Evolutionary conservation across 345 rosid genomes (phyloP), one percentile per base, ranked within the genome.

Genomic region (Eucalyptus sp.): DNA sequence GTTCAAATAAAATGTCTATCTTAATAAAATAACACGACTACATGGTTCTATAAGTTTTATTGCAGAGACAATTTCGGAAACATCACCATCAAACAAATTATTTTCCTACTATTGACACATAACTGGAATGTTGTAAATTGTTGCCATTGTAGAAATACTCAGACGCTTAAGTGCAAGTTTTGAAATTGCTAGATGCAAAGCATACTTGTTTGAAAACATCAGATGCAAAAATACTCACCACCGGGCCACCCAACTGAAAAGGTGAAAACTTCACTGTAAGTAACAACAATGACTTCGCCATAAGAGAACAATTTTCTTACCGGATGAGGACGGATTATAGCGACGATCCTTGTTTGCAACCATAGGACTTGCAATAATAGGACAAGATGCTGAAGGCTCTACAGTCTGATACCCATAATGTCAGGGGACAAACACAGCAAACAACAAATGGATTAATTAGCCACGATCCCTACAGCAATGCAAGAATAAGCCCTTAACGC

Each of bases 311-410:
- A 44, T 31, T 85, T 50, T 56, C 50, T 66, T 92, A 93, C 96
- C 94, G 68, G 94, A 88, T 50, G 91, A 88, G 87, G 90, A 71
- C 87, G 94, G 90, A 89, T 88, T 90, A 91, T 54, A 79, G 88
- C 84, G 86, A 52, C 86, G 89, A 86, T 95, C 96, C 91, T 92
- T 94, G 91, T 90, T 90, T 24, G 85, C 33, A 88, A 88, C 81
- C 43, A 51, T 58, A 86, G 94, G 91, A 76, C 83, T 76, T 76
- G 83, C 27, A 76, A 43, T 76, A 76, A 20, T 76, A 76, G 83
- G 83, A 56, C 90, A 87, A 89, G 95, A 91, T 89, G 93, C 90
- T 90, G 94, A 91, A 87, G 94, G 92, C 89, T 93, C 97, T 90
- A 95, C 89, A 27, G 92, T 92, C 99, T 96, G 93, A 90, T 54